These are phyloP conservation scores for Boletus bicolor DNA, from an alignment of 768 basidiomycete genomes.

Conservation along the genomic window DNA sequence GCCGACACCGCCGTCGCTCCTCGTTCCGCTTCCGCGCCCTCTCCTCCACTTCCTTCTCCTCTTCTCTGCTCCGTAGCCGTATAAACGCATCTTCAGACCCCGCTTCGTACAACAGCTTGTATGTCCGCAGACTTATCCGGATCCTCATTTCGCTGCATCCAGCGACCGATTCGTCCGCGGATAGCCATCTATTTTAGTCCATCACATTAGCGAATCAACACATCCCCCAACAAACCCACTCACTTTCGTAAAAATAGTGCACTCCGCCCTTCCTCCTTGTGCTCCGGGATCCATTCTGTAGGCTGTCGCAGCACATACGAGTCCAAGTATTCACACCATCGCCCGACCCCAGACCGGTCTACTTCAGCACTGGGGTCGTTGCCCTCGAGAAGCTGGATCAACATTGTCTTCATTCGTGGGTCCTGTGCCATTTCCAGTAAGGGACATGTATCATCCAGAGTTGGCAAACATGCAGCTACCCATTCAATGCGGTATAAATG, in stretches of 20 bases:
- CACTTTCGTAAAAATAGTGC: slow-evolving; percentile 60
- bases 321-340: slow-evolving; percentile 75
- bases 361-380: slow-evolving; percentile 65
- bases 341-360: slow-evolving; percentile 44
- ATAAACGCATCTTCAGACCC: slow-evolving; percentile 58
- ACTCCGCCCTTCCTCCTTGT: slow-evolving; percentile 34
- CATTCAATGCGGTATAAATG: slow-evolving; percentile 78
- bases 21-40: slow-evolving; percentile 49
- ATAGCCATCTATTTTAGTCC: slow-evolving; percentile 51
- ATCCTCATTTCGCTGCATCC: slow-evolving; percentile 35
- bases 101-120: slow-evolving; percentile 67
- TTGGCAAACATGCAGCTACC: slow-evolving; percentile 44
- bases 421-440: slow-evolving; percentile 41
- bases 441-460: slow-evolving; percentile 2
- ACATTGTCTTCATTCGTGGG: slow-evolving; percentile 50
- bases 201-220: slow-evolving; percentile 22
- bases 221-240: slow-evolving; percentile 22
- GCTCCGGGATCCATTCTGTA: slow-evolving; percentile 65
- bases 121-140: slow-evolving; percentile 55
- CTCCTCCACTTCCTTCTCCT: slow-evolving; percentile 33
- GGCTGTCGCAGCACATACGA: slow-evolving; percentile 68
- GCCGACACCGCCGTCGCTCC: slow-evolving; percentile 50
- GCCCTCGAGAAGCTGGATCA: slow-evolving; percentile 55
- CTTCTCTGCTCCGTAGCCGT: slow-evolving; percentile 36
- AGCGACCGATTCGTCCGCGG: slow-evolving; percentile 29